phyloP scores from a whole-genome alignment of 2,329 filamentous ascomycete genomes.

The Aspergillus costaricaensis region DNA sequence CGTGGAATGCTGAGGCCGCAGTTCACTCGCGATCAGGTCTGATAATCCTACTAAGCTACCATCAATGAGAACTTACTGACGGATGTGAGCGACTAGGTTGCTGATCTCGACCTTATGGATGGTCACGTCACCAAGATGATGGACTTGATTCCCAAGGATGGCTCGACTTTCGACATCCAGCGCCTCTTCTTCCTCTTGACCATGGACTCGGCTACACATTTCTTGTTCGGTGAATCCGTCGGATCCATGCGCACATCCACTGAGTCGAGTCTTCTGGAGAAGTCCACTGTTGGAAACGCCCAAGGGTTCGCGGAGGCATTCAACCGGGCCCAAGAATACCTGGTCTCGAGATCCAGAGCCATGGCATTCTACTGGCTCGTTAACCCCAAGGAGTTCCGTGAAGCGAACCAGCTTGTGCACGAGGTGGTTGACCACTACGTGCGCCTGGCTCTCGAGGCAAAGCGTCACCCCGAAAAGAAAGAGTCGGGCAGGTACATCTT shows the following conservation, averaged over 20 bases:
- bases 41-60: too few relatives aligned
- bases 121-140: conserved; percentile 72
- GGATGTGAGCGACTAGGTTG: conserved; percentile 24
- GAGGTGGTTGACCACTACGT: conserved; percentile 55
- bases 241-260: conserved; percentile 50
- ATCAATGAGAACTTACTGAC: neutral
- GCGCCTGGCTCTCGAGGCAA: conserved; percentile 43
- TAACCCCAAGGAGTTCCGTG: conserved; percentile 42
- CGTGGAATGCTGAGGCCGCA: conserved; percentile 80
- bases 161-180: conserved; percentile 64
- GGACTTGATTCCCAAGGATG: conserved; percentile 55
- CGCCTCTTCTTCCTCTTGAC: conserved; percentile 80
- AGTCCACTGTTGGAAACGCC: conserved; percentile 34
- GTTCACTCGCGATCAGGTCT: conserved; percentile 78
- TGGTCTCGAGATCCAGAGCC: conserved; percentile 33
- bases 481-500: conserved; percentile 51
- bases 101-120: conserved; percentile 78
- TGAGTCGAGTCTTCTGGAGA: conserved; percentile 54
- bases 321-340: conserved; percentile 35
- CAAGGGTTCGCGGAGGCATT: conserved; percentile 42
- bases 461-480: conserved; percentile 13
- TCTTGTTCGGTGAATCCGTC: conserved; percentile 77
- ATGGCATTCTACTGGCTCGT: conserved; percentile 42
- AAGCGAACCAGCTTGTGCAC: conserved; percentile 45
- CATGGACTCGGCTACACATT: conserved; percentile 82